A percentile compares a stretch with the other conserved stretches of the same genome.
phyloP scores from a whole-genome alignment of 2,329 filamentous ascomycete species.

The Ilyonectria mors-panacis region DNA sequence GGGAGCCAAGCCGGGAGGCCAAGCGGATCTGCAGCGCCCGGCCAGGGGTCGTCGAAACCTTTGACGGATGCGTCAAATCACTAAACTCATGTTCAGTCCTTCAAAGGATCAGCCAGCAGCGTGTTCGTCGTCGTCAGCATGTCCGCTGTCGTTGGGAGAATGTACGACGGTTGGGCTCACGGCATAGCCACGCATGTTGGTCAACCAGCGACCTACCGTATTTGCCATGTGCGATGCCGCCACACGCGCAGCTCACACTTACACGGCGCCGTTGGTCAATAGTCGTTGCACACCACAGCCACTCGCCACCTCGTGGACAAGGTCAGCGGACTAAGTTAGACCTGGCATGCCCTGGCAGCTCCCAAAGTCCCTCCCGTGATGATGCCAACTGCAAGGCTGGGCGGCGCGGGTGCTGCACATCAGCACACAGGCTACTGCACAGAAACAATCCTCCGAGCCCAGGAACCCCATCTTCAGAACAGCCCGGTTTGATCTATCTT shows the following conservation, averaged over 20 bases:
- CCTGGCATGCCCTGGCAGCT: conserved; percentile 6
- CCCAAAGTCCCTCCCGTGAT: neutral
- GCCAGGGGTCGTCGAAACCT: neutral
- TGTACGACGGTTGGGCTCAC: neutral
- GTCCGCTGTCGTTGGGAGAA: no score
- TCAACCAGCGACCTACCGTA: neutral
- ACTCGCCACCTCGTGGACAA: conserved; percentile 2
- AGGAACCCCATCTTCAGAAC: neutral
- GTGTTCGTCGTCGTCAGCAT: no score
- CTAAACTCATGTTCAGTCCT: no score
- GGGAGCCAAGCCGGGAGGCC: neutral
- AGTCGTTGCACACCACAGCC: conserved; percentile 3
- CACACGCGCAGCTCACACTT: neutral
- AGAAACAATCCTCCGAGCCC: neutral
- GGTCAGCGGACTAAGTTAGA: neutral
- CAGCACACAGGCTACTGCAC: conserved; percentile 4
- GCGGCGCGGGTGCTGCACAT: neutral
- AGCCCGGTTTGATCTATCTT: conserved; percentile 8
- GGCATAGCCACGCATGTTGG: conserved; percentile 6
- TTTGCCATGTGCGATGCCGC: neutral
- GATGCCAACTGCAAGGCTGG: conserved; percentile 3
- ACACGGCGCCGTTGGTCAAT: neutral
- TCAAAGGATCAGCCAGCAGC: no score
- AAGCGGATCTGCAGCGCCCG: neutral
- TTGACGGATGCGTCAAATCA: neutral